Percentiles rank a stretch among this genome's conserved stretches.
These are phyloP conservation scores for Penicillium simplicissimum DNA, from an alignment of 495 filamentous ascomycete genomes.

Conservation along the genomic window DNA sequence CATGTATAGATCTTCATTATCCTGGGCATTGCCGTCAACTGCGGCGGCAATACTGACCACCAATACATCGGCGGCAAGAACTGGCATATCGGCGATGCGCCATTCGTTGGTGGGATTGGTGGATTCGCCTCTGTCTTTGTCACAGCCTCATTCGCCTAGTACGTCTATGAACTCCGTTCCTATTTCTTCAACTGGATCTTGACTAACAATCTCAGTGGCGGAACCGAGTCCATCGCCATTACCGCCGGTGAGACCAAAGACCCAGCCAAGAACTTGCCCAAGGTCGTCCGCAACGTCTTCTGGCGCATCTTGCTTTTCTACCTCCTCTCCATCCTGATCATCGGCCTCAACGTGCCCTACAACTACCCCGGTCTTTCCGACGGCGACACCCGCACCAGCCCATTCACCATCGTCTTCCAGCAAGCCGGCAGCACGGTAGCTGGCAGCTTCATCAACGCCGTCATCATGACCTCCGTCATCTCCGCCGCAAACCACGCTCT, in stretches of 20 bases:
- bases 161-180: slow-evolving; percentile 13
- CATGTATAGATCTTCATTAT: slow-evolving; percentile 51
- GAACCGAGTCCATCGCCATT: slow-evolving; percentile 58
- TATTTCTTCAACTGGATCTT: background rate
- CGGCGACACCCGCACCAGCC: slow-evolving; percentile 44
- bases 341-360: slow-evolving; percentile 57
- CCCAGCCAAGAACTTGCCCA: slow-evolving; percentile 48
- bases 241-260: slow-evolving; percentile 56
- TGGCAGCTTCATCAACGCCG: slow-evolving; percentile 57
- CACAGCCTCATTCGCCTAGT: slow-evolving; percentile 53
- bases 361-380: slow-evolving; percentile 46
- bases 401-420: slow-evolving; percentile 56
- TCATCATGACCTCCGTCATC: slow-evolving; percentile 55
- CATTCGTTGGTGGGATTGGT: slow-evolving; percentile 55
- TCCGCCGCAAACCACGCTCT: slow-evolving; percentile 56
- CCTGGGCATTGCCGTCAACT: slow-evolving; percentile 52
- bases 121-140: slow-evolving; percentile 57
- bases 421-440: slow-evolving; percentile 49
- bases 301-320: slow-evolving; percentile 57
- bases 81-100: slow-evolving; percentile 48
- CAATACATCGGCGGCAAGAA: slow-evolving; percentile 49
- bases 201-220: slow-evolving; percentile 38
- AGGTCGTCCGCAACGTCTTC: slow-evolving; percentile 54
- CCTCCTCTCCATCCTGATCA: slow-evolving; percentile 49
- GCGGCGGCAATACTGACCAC: slow-evolving; percentile 47